Percentiles rank a stretch among this genome's conserved stretches.
Evolutionary conservation across 768 basidiomycete genomes (phyloP).

Genomic region (Tulasnella sp.): DNA sequence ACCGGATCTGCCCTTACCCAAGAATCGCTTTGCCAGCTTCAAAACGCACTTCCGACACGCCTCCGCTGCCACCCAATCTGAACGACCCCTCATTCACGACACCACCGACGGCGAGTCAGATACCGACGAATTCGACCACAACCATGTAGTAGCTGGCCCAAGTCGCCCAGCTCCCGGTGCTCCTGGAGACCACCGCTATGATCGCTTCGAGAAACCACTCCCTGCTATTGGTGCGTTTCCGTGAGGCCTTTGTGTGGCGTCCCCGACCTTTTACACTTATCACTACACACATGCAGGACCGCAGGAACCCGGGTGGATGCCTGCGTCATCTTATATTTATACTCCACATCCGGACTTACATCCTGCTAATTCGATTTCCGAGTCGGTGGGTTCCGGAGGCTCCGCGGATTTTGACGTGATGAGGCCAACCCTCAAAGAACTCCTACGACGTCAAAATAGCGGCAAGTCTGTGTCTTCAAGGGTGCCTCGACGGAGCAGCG

Average conservation of each 20-base stretch:
- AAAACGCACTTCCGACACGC: too few species aligned
- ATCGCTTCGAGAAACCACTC: background rate
- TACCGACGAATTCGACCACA: too few species aligned
- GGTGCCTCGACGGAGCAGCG: background rate
- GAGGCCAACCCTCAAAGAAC: background rate
- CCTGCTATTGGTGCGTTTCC: background rate
- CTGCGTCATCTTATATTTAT: background rate
- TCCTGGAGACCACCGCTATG: background rate
- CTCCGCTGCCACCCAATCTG: too few species aligned
- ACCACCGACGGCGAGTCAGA: too few species aligned
- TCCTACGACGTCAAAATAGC: background rate
- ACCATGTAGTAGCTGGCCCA: too few species aligned
- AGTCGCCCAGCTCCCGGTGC: too few species aligned
- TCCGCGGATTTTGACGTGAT: background rate
- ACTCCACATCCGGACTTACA: background rate
- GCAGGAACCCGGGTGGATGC: background rate
- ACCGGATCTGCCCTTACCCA: too few species aligned
- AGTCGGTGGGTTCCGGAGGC: background rate
- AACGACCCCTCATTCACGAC: too few species aligned
- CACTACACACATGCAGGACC: too few species aligned
- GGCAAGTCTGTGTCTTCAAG: background rate
- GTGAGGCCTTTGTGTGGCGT: too few species aligned
- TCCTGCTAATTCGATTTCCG: background rate
- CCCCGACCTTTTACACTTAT: too few species aligned
- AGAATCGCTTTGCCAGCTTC: too few species aligned